phyloP scores from a whole-genome alignment of 75 land plant species.

The Ceratopteris richardii region DNA sequence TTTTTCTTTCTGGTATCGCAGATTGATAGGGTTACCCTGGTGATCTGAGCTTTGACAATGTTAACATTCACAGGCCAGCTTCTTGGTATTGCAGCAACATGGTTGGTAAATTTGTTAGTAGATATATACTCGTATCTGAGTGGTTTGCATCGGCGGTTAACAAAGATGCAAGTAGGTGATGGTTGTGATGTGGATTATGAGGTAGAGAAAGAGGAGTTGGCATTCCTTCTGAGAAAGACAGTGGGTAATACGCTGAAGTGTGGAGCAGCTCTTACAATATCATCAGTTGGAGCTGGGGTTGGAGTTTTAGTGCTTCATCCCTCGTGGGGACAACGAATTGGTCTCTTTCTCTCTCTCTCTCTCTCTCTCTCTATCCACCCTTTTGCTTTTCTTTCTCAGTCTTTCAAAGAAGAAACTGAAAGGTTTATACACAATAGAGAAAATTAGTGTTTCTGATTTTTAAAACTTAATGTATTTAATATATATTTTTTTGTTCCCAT shows the following conservation, averaged over 20 bases:
- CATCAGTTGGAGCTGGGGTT: conserved; percentile 90
- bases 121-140: conserved; percentile 53
- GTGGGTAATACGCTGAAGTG: conserved; percentile 54
- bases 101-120: conserved; percentile 73
- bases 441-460: background rate
- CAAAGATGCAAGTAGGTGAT: conserved; percentile 11
- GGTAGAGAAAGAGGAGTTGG: conserved; percentile 22
- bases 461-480: background rate
- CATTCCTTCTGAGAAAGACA: conserved; percentile 41
- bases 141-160: conserved; percentile 6
- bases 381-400: background rate
- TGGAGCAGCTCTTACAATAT: conserved; percentile 60
- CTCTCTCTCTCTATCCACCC: conserved; percentile 4
- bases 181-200: conserved; percentile 22
- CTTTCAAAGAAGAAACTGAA: no score
- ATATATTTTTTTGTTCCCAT: background rate
- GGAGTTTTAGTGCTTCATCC: conserved; percentile 67
- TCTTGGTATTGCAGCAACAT: conserved; percentile 71
- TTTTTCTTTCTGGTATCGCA: background rate
- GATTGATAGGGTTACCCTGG: background rate
- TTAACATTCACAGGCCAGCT: conserved; percentile 69
- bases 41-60: conserved; percentile 4
- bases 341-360: conserved; percentile 22
- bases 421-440: no score
- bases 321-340: conserved; percentile 88